Base-by-base conservation (phyloP, 208 protist species). In the Porcisia hertigi region DNA sequence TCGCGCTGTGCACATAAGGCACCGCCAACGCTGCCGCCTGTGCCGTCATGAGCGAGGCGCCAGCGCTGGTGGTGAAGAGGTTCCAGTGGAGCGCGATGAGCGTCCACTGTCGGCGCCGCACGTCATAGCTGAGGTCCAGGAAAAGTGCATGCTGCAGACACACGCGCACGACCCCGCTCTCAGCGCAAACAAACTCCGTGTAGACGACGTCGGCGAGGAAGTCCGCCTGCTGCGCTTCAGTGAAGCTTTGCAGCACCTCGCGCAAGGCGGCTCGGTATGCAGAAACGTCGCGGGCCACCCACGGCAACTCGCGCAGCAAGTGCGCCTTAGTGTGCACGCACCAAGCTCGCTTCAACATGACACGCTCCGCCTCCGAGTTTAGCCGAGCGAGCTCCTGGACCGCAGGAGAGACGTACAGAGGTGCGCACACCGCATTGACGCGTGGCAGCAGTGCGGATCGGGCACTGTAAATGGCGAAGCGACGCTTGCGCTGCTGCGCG, bases 51-150 rank as follows among this genome's bases (percentile, higher is more conserved):
- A 83, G 74, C 18, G 74, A 79, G 2, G 79, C 73, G 5, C 63
- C 80, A 5, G 76, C 65, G 79, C 60, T 58, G 72, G 76, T 77
- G 14, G 81, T 81, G 74, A 71, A 81, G 23, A 88, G 30, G 47
- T 87, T 86, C 91, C 91, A 95, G 49, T 88, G 87, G 30, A 92
- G 71, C 1, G 43, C 55, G 14, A 93, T 67, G 65, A 93, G 66
- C 1, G 54, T 41, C 89, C 91, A 95, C 34, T 75, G 66, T 3
- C 62, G 69, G 12, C 78, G 65, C 45, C 36, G 49, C 36, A 85
- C n/a, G 64, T 92, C 80, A 76, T 90, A 95, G 41, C 87, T 92
- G 64, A 95, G 62, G 57, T 95, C 89, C 60, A 93, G 16, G 16
- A 81, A 80, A 18, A 95, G 83, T 6, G 78, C 85, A 18, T 86